Evolutionary conservation across 2,329 filamentous ascomycete genomes (phyloP).

Genomic region (Graphilbum fragrans): DNA sequence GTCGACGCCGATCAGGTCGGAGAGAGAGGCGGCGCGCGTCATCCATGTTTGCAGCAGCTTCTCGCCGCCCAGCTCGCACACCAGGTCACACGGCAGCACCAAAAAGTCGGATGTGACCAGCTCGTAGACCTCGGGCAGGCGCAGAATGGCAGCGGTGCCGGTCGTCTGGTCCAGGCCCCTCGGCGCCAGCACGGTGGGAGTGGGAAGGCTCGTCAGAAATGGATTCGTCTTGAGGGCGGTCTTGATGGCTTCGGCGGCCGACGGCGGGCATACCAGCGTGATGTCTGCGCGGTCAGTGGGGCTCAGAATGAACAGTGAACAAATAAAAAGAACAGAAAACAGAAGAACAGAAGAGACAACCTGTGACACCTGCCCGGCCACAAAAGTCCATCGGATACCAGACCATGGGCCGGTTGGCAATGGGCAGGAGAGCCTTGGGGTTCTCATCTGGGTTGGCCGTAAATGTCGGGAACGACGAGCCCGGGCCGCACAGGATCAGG

Average conservation of each 20-base stretch:
- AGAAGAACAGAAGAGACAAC: conserved; percentile 30
- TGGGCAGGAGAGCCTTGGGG: conserved; percentile 70
- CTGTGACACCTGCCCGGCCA: conserved; percentile 65
- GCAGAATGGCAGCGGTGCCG: conserved; percentile 78
- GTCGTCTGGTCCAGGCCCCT: conserved; percentile 67
- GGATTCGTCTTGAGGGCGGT: conserved; percentile 65
- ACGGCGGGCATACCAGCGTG: conserved; percentile 51
- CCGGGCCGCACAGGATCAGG: conserved; percentile 71
- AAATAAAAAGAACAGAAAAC: not conserved
- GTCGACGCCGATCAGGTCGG: conserved; percentile 40
- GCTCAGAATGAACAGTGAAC: not conserved
- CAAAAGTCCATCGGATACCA: conserved; percentile 85
- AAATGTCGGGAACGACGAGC: conserved; percentile 72
- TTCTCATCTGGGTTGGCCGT: conserved; percentile 69
- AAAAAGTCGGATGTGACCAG: conserved; percentile 77
- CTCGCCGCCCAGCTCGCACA: conserved; percentile 80
- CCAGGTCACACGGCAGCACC: conserved; percentile 82
- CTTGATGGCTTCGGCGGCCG: conserved; percentile 53
- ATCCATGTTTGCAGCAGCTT: conserved; percentile 85
- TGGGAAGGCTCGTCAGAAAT: conserved; percentile 60
- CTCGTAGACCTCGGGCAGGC: conserved; percentile 69
- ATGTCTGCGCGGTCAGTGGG: no score
- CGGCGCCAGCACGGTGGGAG: conserved; percentile 67
- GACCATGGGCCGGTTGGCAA: conserved; percentile 79
- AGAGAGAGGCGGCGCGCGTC: conserved; percentile 64